These are phyloP conservation scores for Colletotrichum sp. DNA, from an alignment of 2,329 filamentous ascomycete genomes.

Conservation along the genomic window DNA sequence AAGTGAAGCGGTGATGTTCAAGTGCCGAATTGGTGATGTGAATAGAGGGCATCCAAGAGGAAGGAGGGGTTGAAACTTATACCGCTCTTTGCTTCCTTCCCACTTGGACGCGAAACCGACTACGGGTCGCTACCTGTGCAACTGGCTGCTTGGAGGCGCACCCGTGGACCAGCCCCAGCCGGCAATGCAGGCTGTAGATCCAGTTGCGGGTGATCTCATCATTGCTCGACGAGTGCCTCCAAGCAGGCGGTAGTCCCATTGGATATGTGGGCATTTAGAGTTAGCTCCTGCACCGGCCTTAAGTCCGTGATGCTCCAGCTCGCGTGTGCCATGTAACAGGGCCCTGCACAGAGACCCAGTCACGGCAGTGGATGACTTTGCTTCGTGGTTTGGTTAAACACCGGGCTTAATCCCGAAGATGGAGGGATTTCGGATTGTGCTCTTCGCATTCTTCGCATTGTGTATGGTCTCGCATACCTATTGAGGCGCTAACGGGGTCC, in stretches of 20 bases:
- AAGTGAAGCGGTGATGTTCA: not conserved
- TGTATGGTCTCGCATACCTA: not conserved
- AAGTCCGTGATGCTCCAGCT: not conserved
- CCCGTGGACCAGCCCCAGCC: not conserved
- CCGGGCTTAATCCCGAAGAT: not conserved
- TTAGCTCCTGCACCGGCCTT: not conserved
- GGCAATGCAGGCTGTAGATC: not conserved
- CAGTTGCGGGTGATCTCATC: not conserved
- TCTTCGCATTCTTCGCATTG: not conserved
- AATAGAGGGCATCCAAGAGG: not conserved
- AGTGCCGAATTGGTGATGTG: not conserved
- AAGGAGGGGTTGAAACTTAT: not conserved
- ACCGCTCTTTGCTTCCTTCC: not conserved
- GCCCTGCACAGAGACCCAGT: not conserved
- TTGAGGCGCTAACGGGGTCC: not conserved
- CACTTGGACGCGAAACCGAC: not conserved
- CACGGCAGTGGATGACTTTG: not conserved
- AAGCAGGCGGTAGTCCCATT: not conserved
- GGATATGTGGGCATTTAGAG: slow-evolving; percentile 6
- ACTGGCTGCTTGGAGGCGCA: not conserved
- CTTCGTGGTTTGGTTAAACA: not conserved
- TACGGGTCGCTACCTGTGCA: not conserved
- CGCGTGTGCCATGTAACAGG: not conserved
- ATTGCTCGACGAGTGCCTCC: not conserved
- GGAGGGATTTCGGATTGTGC: not conserved